A percentile compares a stretch with the other conserved stretches of the same genome.
phyloP scores from a whole-genome alignment of 2,329 filamentous ascomycete genomes.

The Aspergillus persii region DNA sequence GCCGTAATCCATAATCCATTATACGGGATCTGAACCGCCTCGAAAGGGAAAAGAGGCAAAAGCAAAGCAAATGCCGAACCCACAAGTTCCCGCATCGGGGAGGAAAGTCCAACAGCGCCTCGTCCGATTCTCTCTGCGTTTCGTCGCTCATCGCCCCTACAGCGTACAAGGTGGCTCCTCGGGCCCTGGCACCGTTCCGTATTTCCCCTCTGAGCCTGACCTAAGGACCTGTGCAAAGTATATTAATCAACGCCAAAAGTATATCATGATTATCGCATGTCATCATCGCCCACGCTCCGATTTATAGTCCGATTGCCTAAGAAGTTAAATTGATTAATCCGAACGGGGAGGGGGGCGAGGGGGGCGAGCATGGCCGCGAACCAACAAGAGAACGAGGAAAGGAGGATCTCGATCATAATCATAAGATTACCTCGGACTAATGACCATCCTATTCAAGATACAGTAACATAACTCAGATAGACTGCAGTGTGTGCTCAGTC shows the following conservation, averaged over 20 bases:
- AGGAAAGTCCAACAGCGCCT: background rate
- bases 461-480: background rate
- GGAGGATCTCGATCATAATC: background rate
- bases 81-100: background rate
- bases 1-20: background rate
- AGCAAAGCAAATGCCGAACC: constrained; percentile 9
- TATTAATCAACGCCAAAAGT: background rate
- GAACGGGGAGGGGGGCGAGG: background rate
- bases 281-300: background rate
- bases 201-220: background rate
- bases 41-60: background rate
- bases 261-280: background rate
- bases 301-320: background rate
- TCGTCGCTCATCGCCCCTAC: background rate
- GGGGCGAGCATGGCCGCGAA: background rate
- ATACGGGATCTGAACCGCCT: background rate
- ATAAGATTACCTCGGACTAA: background rate
- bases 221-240: background rate
- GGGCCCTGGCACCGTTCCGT: too few species aligned
- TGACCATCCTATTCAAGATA: background rate
- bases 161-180: too few species aligned
- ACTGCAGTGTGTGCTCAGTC: background rate
- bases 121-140: background rate
- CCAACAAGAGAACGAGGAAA: background rate
- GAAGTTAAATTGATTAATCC: background rate